Conservation (phyloP, 2,329 filamentous ascomycete species). For the Ophiocordyceps robertsii region DNA sequence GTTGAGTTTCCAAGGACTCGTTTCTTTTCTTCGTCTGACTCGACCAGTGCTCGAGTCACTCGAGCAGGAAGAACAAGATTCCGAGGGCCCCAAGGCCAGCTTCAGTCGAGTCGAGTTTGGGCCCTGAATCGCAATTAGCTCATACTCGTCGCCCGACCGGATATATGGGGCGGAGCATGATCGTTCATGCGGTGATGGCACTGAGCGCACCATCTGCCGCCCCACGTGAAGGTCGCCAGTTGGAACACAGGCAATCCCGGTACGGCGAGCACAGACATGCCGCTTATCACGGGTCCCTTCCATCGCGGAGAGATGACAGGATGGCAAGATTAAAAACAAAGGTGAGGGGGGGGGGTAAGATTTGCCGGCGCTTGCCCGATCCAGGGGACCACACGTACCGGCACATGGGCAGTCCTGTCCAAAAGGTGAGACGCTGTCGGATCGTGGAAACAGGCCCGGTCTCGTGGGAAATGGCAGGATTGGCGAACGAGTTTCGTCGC, state of each 20-base stretch:
- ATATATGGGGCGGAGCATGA: background rate
- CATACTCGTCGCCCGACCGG: background rate
- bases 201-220: too few relatives aligned
- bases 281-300: background rate
- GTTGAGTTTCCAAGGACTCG: background rate
- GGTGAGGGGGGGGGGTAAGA: background rate
- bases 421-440: background rate
- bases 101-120: background rate
- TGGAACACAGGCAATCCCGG: background rate
- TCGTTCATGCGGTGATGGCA: background rate
- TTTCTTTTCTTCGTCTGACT: background rate
- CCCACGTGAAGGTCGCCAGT: background rate
- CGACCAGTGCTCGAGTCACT: too few relatives aligned
- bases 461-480: background rate
- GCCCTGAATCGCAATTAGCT: constrained; percentile 1
- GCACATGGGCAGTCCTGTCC: background rate
- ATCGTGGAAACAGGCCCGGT: background rate
- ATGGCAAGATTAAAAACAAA: background rate
- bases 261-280: background rate
- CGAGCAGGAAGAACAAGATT: background rate
- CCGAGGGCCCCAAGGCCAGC: background rate
- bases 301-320: background rate
- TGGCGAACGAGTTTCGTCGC: background rate
- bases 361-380: background rate
- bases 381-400: background rate